Evolutionary conservation across 768 basidiomycete species (phyloP), one percentile per base, ranked within the genome.

Genomic region (Suillus placidus): DNA sequence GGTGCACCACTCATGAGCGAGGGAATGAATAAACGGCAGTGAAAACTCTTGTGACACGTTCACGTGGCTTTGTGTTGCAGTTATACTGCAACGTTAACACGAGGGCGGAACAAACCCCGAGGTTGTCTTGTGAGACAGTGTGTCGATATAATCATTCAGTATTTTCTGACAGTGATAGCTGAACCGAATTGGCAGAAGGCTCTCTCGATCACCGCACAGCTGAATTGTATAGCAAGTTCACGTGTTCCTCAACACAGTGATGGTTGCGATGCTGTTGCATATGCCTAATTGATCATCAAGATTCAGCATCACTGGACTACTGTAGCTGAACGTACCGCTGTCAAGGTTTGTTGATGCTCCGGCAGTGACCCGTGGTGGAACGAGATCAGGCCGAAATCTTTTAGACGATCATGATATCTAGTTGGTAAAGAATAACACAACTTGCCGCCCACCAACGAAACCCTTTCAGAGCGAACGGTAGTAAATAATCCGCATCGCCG

Each of bases 1-100:
- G 70, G 75, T 70, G 26, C 20, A 58, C 18, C 14, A 30, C 66
- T 26, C 70, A 71, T 72, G 47, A 13, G 12, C 6, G 18, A 35
- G 47, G 43, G 26, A 10, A 40, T 47, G 4, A 26, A 26, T 7
- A 3, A 26, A 23, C 2, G 6, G 23, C 23, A 51, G 47, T 18
- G 12, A 30, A 52, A 52, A 7, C 8, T 30, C 16, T 30, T 52
- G n/a, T n/a, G n/a, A n/a, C 16, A 32, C 30, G 51, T 16, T 3
- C 26, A 51, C 23, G 26, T 26, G 23, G 26, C 49, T 51, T 26
- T 51, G 49, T 51, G 49, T 2, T 4, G 30, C 30, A 52, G 26
- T 30, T 30, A 8, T 30, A 30, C 26, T 16, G 26, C 8, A 30
- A 43, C 42, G 6, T 43, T 1, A 43, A 51, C 23, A 51, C 13